Evolutionary conservation across 345 rosid species (phyloP).

Genomic region (Salix viminalis): DNA sequence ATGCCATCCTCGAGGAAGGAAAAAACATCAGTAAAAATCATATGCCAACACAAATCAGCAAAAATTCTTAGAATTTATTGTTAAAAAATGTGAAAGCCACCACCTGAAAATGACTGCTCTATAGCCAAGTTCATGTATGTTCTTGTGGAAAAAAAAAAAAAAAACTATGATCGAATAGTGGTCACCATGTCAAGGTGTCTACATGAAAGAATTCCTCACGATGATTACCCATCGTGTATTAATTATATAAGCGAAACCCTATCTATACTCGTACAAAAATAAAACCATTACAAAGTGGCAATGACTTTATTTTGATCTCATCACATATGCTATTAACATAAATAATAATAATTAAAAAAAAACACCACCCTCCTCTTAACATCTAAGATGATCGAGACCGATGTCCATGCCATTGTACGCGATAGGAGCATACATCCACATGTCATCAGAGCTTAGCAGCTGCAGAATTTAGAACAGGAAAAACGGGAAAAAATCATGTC

Average conservation of each 20-base stretch:
- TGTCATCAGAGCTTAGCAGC: slow-evolving; percentile 83
- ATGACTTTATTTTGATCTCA: slow-evolving; percentile 10
- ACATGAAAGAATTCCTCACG: neutral
- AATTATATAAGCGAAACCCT: neutral
- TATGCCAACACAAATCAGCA: neutral
- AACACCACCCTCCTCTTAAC: neutral
- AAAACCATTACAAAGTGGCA: slow-evolving; percentile 13
- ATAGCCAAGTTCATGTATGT: neutral
- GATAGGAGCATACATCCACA: slow-evolving; percentile 91
- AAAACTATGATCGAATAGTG: neutral
- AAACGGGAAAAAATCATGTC: neutral
- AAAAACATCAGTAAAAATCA: neutral
- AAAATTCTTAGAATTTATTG: neutral
- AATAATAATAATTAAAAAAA: neutral
- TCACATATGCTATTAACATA: slow-evolving; percentile 2
- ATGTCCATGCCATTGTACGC: slow-evolving; percentile 83
- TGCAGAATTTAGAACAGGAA: slow-evolving; percentile 17
- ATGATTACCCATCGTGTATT: slow-evolving; percentile 1
- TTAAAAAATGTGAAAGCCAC: neutral
- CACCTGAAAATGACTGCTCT: neutral
- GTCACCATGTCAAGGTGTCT: neutral
- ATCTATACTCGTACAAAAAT: neutral
- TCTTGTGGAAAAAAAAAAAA: neutral
- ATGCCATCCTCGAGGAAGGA: neutral
- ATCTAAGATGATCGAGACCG: slow-evolving; percentile 49